Evolutionary conservation across 1,139 yeast species (phyloP).

Genomic region (Candida sp.): DNA sequence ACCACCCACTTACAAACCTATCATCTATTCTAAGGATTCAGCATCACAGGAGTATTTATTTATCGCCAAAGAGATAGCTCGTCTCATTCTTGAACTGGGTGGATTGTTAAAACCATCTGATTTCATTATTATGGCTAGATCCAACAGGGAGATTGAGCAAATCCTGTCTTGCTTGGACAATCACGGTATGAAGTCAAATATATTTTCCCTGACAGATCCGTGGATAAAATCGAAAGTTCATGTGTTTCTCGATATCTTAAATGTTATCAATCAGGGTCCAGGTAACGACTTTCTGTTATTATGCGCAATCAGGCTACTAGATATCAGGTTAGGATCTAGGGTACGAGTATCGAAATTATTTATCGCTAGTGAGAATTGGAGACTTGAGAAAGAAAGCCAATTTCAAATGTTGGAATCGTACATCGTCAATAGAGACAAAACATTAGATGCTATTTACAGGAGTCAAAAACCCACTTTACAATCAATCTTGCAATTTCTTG

Average conservation of each 20-base stretch:
- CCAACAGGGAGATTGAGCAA: slow-evolving; percentile 51
- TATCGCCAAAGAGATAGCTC: slow-evolving; percentile 41
- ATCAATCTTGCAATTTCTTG: slow-evolving; percentile 8
- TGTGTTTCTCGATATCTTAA: slow-evolving; percentile 48
- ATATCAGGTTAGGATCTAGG: slow-evolving; percentile 19
- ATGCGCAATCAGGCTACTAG: slow-evolving; percentile 24
- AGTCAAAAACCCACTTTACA: background rate
- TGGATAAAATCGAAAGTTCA: slow-evolving; percentile 55
- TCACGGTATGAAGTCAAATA: slow-evolving; percentile 41
- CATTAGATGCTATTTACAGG: background rate
- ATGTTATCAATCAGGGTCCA: slow-evolving; percentile 28
- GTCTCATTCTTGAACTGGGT: slow-evolving; percentile 42
- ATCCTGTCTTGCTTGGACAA: slow-evolving; percentile 31
- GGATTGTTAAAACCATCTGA: slow-evolving; percentile 48
- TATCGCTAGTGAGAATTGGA: slow-evolving; percentile 10
- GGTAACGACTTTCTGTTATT: slow-evolving; percentile 34
- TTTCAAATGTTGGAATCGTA: slow-evolving; percentile 2
- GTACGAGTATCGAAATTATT: slow-evolving; percentile 25
- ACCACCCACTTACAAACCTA: slow-evolving; percentile 26
- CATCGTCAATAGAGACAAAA: background rate
- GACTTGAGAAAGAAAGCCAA: background rate
- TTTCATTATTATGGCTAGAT: slow-evolving; percentile 50
- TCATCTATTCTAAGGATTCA: slow-evolving; percentile 21
- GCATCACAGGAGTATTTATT: slow-evolving; percentile 36
- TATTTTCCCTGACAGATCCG: slow-evolving; percentile 43